Conservation (phyloP, 257 asterid species). For the Capsicum rhomboideum region DNA sequence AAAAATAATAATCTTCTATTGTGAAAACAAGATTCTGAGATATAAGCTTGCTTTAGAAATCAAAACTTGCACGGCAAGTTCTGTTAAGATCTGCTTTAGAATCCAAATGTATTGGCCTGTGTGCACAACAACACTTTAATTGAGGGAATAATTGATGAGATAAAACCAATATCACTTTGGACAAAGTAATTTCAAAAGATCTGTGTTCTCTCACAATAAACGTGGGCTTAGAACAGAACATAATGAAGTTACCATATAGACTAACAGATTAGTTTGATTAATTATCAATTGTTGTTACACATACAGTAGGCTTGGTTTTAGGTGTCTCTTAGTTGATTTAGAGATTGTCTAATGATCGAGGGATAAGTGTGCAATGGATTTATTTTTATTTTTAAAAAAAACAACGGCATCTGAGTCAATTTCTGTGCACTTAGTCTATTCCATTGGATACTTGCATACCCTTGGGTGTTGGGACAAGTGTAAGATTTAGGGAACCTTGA, state of each 20-base stretch:
- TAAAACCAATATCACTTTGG: not conserved
- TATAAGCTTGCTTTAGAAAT: not conserved
- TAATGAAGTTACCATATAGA: not conserved
- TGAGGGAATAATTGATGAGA: not conserved
- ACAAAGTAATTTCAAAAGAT: not conserved
- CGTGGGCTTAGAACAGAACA: not conserved
- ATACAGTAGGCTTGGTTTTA: not conserved
- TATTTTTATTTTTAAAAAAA: not conserved
- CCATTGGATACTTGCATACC: not conserved
- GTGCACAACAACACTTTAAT: not conserved
- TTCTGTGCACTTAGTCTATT: not conserved
- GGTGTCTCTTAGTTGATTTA: not conserved
- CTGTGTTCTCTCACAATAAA: not conserved
- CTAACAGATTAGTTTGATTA: not conserved
- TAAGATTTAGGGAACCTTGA: not conserved
- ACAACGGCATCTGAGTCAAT: not conserved
- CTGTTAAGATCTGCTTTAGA: not conserved
- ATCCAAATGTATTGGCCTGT: not conserved
- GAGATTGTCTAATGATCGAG: not conserved
- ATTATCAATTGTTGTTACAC: not conserved
- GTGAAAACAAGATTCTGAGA: not conserved
- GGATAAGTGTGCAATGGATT: not conserved
- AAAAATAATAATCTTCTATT: not conserved
- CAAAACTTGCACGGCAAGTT: not conserved
- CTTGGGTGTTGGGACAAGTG: not conserved